Conservation (phyloP, 495 filamentous ascomycete species). For the Daldinia vernicosa region DNA sequence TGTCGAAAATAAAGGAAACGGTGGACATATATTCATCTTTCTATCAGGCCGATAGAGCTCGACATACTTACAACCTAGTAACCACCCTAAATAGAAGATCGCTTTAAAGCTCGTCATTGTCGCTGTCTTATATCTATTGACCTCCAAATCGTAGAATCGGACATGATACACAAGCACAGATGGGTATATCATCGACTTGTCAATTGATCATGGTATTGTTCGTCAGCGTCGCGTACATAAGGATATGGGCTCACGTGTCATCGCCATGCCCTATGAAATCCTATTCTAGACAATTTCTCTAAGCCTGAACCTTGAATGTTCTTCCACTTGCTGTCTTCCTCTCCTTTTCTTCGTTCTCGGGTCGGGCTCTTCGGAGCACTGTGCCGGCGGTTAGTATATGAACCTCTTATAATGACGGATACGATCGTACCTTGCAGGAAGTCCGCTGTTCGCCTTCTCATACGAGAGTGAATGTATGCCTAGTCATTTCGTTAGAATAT, state of each 20-base stretch:
- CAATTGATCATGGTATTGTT: slow-evolving; percentile 25
- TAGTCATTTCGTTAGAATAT: slow-evolving; percentile 45
- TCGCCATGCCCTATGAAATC: neutral
- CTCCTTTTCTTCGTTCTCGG: slow-evolving; percentile 96
- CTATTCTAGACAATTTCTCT: slow-evolving; percentile 6
- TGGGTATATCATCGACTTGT: neutral
- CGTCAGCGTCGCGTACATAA: slow-evolving; percentile 11
- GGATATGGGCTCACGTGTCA: slow-evolving; percentile 6
- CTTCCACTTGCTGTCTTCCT: slow-evolving; percentile 97
- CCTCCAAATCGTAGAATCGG: neutral
- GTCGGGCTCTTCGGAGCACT: slow-evolving; percentile 90
- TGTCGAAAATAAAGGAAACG: neutral
- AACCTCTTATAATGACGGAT: slow-evolving; percentile 42
- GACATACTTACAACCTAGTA: neutral
- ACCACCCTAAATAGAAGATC: neutral
- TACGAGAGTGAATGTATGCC: slow-evolving; percentile 98
- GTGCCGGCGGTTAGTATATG: slow-evolving; percentile 19
- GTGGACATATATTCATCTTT: neutral
- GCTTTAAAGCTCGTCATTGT: neutral
- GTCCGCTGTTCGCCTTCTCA: slow-evolving; percentile 95
- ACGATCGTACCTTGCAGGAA: slow-evolving; percentile 84
- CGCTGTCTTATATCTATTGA: neutral
- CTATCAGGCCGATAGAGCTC: neutral
- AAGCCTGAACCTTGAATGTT: slow-evolving; percentile 77
- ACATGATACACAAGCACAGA: neutral